Base-by-base conservation (phyloP, 257 asterid genomes). In the Solanum infundibuliforme region DNA sequence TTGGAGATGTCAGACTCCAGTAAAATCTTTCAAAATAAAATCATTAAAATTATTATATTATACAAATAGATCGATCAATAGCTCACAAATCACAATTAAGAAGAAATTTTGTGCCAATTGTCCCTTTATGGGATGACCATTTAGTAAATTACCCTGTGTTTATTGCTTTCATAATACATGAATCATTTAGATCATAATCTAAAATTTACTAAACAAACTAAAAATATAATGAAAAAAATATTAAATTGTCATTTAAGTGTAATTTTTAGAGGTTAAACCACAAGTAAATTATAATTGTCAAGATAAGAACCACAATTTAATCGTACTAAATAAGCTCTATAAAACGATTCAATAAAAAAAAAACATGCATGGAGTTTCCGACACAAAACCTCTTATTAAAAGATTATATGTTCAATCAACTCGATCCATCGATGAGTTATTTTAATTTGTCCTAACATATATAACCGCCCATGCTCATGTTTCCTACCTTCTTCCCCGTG, bases 281-380 rank as follows among this genome's bases (percentile, higher is more conserved):
- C 4, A 27, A 68, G 1, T 68, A 68, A 3, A 4, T 68, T 27
- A 27, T 25, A 68, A 68, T 1, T 1, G 5, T 14, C 9, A 27
- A 68, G 35, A 58, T 0, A 58, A 7, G 25, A 58, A 58, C 2
- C 60, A 48, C 21, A 14, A 48, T 48, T 43, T 7, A 20, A 58
- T 60, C 27, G 13, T 9, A 23, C 4, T 23, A 23, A 23, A 23
- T 9, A 60, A 60, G 6, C 29, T 23, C 1, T 8, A 4, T 23
- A 21, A 9, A 8, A 23, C 0, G 0, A 4, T 8, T 60, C 2
- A 21, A 8, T 60, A 0, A 3, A 60, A 9, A 60, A 20, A 60
- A 23, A 18, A 55, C 0, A 18, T 23, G 5, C 13, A 3, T 60
- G 0, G 11, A 21, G 5, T 60, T 60, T 60, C 1, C 0, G 2